Base-by-base conservation (phyloP, 139 green algal species). In the Microglena sp. region DNA sequence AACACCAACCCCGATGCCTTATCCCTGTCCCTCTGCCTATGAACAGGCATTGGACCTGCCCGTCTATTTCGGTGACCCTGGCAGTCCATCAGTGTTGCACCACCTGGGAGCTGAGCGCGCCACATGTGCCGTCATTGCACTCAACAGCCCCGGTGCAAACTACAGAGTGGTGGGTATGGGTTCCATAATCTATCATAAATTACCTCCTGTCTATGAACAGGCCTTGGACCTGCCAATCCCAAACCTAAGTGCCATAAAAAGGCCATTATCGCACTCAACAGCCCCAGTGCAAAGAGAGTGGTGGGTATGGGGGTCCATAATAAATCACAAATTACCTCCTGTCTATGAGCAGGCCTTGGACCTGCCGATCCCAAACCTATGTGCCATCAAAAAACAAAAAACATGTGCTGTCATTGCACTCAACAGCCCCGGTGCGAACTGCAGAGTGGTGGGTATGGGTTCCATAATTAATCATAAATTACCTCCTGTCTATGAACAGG, bases 11-110 rank as follows among this genome's bases (percentile, higher is more conserved):
- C n/a, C n/a, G n/a, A n/a, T n/a, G n/a, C n/a, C n/a, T n/a, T n/a
- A n/a, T n/a, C n/a, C n/a, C n/a, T n/a, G n/a, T n/a, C n/a, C n/a
- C n/a, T n/a, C n/a, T n/a, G n/a, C n/a, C n/a, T n/a, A n/a, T n/a
- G 66, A 81, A 28, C 62, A 85, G 33, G 26, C 33, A 7, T 34
- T 84, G 5, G 93, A 97, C 71, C 77, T 97, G 50, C 90, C 93
- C 0, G 90, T 99, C 1, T 99, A 95, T 82, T 99, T 98, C 83
- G 94, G 94, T 27, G 94, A 99, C 55, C 90, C 93, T 0, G 94
- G 78, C 31, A 78, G 67, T 0, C 72, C 76, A 33, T 69, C 70
- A 0, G 81, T 87, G 36, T 71, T 87, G 68, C 81, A 87, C 65
- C 63, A n/a, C n/a, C n/a, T n/a, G n/a, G n/a, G 68, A 5, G 62